Base-by-base conservation (phyloP, 1,139 yeast species). In the Chernovozyma aurita region DNA sequence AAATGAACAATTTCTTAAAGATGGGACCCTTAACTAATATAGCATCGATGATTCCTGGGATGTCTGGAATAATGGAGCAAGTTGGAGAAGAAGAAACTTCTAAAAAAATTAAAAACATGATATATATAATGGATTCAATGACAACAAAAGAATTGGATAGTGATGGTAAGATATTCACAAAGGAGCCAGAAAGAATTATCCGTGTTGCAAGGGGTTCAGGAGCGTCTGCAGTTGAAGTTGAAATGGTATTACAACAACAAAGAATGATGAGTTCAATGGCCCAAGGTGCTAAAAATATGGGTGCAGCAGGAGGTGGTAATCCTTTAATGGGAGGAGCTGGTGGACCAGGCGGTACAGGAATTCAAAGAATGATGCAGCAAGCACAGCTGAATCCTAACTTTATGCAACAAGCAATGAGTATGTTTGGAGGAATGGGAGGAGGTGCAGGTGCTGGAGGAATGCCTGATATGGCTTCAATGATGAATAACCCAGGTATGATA, bases 171-270 rank as follows among this genome's bases (percentile, higher is more conserved):
- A 65, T 86, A 20, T 88, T 92, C 58, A 73, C 77, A 32, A 80
- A 81, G 36, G 80, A 90, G 56, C 98, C 97, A 4, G 73, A 81
- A 35, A 76, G 98, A 57, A 78, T 92, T 38, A 76, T 90, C 16
- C 74, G 98, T 50, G 94, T 92, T 6, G 97, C 98, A 0, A 74
- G 86, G 44, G 98, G 98, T n/a, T 82, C 96, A 5, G 98, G 98
- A 13, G 87, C 97, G 28, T 70, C 92, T 3, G 95, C 85, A 0
- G 79, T 88, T 4, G 98, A 92, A 48, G 96, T 92, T 18, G 97
- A 92, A 57, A 88, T 88, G 76, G 87, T 90, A 24, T 69, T 92
- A 44, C 78, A 82, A 63, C 98, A 92, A 63, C 96, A 87, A 57
- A 78, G 85, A 59, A 84, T 88, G 84, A 88, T 92, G 95, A 90